Percentiles rank a stretch among this genome's conserved stretches.
Evolutionary conservation across 179 eudicot species (phyloP).

Genomic region (Beta lomatogona): DNA sequence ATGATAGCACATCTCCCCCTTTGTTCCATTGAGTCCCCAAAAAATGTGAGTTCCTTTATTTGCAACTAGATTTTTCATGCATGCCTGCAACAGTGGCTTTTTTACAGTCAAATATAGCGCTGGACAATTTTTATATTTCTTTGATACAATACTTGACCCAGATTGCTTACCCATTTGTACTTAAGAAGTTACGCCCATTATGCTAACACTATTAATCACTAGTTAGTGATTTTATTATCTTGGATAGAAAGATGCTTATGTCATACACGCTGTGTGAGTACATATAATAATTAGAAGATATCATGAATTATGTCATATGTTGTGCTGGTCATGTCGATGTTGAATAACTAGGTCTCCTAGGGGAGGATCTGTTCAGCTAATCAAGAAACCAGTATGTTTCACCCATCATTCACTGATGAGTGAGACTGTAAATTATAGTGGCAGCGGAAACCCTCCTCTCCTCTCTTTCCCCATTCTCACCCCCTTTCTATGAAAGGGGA

Average conservation of each 20-base stretch:
- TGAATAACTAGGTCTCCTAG: background rate
- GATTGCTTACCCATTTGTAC: background rate
- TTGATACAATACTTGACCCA: background rate
- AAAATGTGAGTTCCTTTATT: constrained; percentile 50
- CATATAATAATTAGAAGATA: background rate
- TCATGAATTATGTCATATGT: background rate
- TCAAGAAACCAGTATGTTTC: background rate
- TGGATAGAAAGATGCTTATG: background rate
- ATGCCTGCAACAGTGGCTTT: background rate
- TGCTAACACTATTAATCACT: background rate
- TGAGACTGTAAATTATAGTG: background rate
- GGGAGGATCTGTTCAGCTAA: background rate
- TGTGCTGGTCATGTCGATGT: background rate
- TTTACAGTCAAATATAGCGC: background rate
- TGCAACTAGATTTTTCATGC: background rate
- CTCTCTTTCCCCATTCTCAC: background rate
- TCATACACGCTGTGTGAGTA: background rate
- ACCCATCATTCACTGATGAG: background rate
- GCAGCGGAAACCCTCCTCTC: background rate
- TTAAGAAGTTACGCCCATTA: background rate
- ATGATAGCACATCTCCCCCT: constrained; percentile 98
- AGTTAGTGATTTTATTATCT: background rate
- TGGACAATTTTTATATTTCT: background rate
- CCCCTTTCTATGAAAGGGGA: background rate
- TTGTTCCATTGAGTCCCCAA: constrained; percentile 84